A percentile compares a stretch with the other conserved stretches of the same genome.
Conservation (phyloP, 345 rosid genomes). For the Populus tremula region DNA sequence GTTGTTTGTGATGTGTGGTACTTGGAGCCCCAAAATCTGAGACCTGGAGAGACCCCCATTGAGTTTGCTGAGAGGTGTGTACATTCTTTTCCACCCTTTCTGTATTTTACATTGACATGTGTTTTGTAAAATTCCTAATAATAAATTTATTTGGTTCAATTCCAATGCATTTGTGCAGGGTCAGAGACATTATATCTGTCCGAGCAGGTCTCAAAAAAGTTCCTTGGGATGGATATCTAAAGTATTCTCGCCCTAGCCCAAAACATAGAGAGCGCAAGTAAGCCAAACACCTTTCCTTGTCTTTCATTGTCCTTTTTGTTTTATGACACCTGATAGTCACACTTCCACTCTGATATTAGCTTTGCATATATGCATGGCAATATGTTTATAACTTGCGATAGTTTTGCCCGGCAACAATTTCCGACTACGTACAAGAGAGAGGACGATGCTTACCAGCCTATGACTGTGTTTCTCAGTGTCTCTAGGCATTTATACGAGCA, state of each 20-base stretch:
- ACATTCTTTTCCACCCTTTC: neutral
- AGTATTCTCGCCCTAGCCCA: conserved; percentile 91
- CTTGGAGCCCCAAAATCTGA: conserved; percentile 85
- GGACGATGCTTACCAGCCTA: neutral
- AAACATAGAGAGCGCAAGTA: conserved; percentile 96
- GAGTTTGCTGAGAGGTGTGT: conserved; percentile 96
- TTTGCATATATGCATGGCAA: neutral
- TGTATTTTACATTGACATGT: neutral
- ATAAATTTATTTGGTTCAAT: neutral
- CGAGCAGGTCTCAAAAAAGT: conserved; percentile 94
- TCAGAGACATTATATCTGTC: conserved; percentile 80
- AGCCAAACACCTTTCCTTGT: conserved; percentile 19
- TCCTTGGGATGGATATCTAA: conserved; percentile 99
- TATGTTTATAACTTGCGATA: neutral
- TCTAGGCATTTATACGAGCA: neutral
- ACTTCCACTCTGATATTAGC: neutral
- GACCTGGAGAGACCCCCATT: conserved; percentile 81
- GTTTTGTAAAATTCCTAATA: neutral
- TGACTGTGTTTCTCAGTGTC: neutral
- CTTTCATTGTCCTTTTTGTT: neutral
- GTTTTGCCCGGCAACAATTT: neutral
- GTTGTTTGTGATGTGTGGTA: conserved; percentile 99
- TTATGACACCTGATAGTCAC: neutral
- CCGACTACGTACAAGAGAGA: neutral
- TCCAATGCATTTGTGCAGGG: conserved; percentile 46